These are phyloP conservation scores for Aureobasidium mangrovei DNA, from an alignment of 2,329 filamentous ascomycete species.

Conservation along the genomic window DNA sequence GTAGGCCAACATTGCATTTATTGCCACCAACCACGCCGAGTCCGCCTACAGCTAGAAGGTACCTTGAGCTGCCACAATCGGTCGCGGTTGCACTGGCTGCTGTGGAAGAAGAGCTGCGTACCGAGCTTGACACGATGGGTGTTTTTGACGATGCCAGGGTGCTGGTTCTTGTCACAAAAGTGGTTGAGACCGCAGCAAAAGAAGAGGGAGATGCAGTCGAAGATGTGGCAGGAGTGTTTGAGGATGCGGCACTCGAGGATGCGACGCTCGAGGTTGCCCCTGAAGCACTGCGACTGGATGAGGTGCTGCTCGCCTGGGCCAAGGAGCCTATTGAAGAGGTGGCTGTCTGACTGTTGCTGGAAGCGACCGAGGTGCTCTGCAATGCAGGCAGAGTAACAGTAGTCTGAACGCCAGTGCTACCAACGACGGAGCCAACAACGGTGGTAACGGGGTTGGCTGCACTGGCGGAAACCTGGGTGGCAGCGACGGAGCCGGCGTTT, in stretches of 20 bases:
- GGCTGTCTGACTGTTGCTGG: background rate
- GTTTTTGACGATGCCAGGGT: too few species aligned
- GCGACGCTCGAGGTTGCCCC: background rate
- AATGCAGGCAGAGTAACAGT: background rate
- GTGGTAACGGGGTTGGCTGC: background rate
- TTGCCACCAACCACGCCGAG: background rate
- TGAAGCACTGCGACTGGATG: background rate
- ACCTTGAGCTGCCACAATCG: background rate
- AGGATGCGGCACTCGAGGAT: background rate
- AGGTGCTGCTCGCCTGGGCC: background rate
- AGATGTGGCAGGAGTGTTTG: background rate
- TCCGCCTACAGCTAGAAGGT: background rate
- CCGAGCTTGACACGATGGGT: too few species aligned
- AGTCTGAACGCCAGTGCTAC: background rate
- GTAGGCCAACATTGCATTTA: background rate
- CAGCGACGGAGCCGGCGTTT: background rate
- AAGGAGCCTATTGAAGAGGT: background rate
- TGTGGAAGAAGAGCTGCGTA: too few species aligned
- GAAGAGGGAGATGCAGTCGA: background rate
- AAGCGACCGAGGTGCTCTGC: background rate
- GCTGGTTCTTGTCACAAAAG: too few species aligned
- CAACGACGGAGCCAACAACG: background rate
- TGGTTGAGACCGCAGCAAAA: too few species aligned
- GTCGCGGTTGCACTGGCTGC: background rate
- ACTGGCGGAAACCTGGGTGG: conserved; percentile 2